Base-by-base conservation (phyloP, 208 protist species). In the Leishmania aethiopica region DNA sequence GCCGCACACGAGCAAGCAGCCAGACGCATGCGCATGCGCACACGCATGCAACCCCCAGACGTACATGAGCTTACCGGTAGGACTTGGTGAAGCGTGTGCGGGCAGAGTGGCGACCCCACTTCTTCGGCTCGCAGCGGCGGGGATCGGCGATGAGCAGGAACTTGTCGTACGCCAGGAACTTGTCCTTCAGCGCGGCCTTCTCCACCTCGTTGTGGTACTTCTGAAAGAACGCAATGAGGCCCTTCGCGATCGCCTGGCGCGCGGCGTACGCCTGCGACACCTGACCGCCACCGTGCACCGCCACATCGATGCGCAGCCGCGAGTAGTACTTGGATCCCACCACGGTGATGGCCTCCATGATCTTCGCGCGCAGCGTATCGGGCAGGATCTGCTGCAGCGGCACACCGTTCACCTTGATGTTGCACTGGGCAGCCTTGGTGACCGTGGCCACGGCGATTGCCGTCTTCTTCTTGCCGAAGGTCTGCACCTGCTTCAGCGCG, bases 91-190 rank as follows among this genome's bases (percentile, higher is more conserved):
- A 99, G 90, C 99, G 94, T 35, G 99, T 98, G 86, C 99, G 98
- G 87, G 99, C 99, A 98, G 98, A 99, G 86, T 97, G 98, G 93
- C 99, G 99, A 86, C 99, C 99, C 93, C 99, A 99, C 93, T 99
- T 99, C 99, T 99, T 99, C 80, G 99, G 97, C 95, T 99, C 99
- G 92, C 97, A 99, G 89, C 99, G 97, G 92, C 99, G 98, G 82
- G 99, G 99, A 90, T 99, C 99, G 78, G 99, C 99, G 89, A 99
- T 99, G 60, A 99, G 95, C 35, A 99, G 95, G 77, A 97, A 98
- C 83, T 99, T 97, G 95, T 99, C 99, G 89, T 99, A 99, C 35
- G 82, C 77, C 6, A 99, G 59, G 80, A 99, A 96, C 70, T 94
- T 93, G 79, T 99, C 96, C 96, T 99, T 99, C 88, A 99, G 97